A percentile compares a stretch with the other conserved stretches of the same genome.
These are phyloP conservation scores for Tylopilus cervinicoccineus DNA, from an alignment of 768 basidiomycete genomes.

Conservation along the genomic window DNA sequence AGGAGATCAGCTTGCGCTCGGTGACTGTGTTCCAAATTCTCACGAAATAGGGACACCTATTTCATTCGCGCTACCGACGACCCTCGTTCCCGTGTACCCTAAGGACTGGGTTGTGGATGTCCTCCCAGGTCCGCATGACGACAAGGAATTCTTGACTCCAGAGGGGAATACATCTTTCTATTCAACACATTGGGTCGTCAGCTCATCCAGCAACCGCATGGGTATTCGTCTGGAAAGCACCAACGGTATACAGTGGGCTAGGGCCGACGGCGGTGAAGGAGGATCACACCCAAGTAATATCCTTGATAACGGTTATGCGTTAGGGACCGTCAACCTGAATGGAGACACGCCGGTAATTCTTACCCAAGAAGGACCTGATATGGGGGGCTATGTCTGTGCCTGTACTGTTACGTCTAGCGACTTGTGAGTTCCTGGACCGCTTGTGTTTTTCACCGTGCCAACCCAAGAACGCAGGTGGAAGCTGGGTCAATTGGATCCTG, in stretches of 20 bases:
- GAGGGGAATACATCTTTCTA: slow-evolving; percentile 51
- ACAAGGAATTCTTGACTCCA: slow-evolving; percentile 48
- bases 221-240: slow-evolving; percentile 54
- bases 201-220: slow-evolving; percentile 56
- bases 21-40: slow-evolving; percentile 22
- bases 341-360: slow-evolving; percentile 71
- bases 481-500: slow-evolving; percentile 60
- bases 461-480: slow-evolving; percentile 51
- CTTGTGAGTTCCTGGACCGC: slow-evolving; percentile 33
- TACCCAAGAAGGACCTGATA: slow-evolving; percentile 56
- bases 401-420: slow-evolving; percentile 52
- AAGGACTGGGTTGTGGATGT: slow-evolving; percentile 49
- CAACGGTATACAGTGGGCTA: slow-evolving; percentile 49
- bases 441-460: background rate
- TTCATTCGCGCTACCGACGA: slow-evolving; percentile 20
- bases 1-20: slow-evolving; percentile 50
- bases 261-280: slow-evolving; percentile 57
- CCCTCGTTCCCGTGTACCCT: slow-evolving; percentile 42
- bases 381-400: slow-evolving; percentile 58
- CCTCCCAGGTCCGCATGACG: slow-evolving; percentile 61
- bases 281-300: slow-evolving; percentile 69
- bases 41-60: slow-evolving; percentile 10
- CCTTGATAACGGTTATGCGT: slow-evolving; percentile 55
- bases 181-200: slow-evolving; percentile 47
- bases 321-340: slow-evolving; percentile 57